Percentiles rank a stretch among this genome's conserved stretches.
Evolutionary conservation across 2,329 filamentous ascomycete species (phyloP).

Genomic region (Aspergillus neoniger): DNA sequence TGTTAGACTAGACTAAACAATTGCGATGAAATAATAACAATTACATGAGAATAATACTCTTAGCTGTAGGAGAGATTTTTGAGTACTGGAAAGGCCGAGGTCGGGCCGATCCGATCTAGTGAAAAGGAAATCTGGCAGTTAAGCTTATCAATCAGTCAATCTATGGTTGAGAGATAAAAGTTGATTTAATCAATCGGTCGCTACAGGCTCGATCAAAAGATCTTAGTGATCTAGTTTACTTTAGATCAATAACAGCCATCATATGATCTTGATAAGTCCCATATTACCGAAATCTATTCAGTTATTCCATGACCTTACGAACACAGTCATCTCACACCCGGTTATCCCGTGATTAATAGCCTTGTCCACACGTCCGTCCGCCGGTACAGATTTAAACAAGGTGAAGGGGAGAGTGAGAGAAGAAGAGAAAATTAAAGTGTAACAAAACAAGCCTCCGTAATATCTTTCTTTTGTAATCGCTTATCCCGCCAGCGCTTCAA

Average conservation of each 20-base stretch:
- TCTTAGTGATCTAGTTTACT: not conserved
- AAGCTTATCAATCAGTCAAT: not conserved
- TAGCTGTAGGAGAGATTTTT: not conserved
- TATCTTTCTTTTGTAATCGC: constrained; percentile 17
- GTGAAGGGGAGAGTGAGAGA: not conserved
- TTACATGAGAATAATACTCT: not conserved
- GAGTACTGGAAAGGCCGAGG: not conserved
- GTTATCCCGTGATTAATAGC: not conserved
- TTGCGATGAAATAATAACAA: not conserved
- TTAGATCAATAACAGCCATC: not conserved
- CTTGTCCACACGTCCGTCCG: not conserved
- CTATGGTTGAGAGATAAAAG: not conserved
- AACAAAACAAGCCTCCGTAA: constrained; percentile 2
- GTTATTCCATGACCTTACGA: not conserved
- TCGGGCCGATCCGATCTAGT: not conserved
- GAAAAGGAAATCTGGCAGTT: not conserved
- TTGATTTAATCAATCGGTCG: not conserved
- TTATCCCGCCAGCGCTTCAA: constrained; percentile 26
- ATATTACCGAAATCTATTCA: constrained; percentile 2
- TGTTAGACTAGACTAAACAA: not conserved
- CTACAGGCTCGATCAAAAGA: not conserved
- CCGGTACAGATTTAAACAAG: not conserved
- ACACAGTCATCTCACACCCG: not conserved
- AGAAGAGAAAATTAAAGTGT: not conserved
- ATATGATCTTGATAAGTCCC: not conserved